Percentiles rank a stretch among this genome's conserved stretches.
phyloP scores from a whole-genome alignment of 2,329 filamentous ascomycete species.

The Blumeria graminis region DNA sequence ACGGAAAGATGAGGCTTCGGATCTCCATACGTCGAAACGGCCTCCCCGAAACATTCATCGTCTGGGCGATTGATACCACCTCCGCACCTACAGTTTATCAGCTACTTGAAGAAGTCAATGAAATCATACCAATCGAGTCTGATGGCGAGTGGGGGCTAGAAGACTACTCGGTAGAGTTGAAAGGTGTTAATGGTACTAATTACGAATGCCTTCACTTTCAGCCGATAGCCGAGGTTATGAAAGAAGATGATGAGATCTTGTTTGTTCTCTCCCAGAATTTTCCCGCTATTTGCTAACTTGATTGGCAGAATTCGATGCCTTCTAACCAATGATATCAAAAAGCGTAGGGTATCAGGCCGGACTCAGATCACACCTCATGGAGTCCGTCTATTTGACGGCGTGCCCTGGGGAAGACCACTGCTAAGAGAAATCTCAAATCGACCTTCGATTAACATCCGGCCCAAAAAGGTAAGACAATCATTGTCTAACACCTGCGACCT shows the following conservation, averaged over 20 bases:
- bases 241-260: slow-evolving; percentile 67
- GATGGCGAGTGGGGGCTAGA: slow-evolving; percentile 57
- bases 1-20: slow-evolving; percentile 38
- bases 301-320: slow-evolving; percentile 49
- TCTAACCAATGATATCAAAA: slow-evolving; percentile 46
- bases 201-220: slow-evolving; percentile 84
- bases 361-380: slow-evolving; percentile 61
- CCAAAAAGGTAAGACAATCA: slow-evolving; percentile 38
- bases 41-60: slow-evolving; percentile 44
- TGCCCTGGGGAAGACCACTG: slow-evolving; percentile 57
- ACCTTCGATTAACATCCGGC: slow-evolving; percentile 45
- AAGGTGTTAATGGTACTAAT: slow-evolving; percentile 30
- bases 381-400: slow-evolving; percentile 59
- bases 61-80: slow-evolving; percentile 40
- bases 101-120: slow-evolving; percentile 56
- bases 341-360: slow-evolving; percentile 49
- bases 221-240: slow-evolving; percentile 40
- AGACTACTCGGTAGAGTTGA: slow-evolving; percentile 66
- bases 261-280: slow-evolving; percentile 20
- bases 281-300: slow-evolving; percentile 1
- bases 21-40: slow-evolving; percentile 48
- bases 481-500: slow-evolving; percentile 18
- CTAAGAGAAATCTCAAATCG: slow-evolving; percentile 33
- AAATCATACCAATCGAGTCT: slow-evolving; percentile 58
- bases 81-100: slow-evolving; percentile 40